Percentiles rank a stretch among this genome's conserved stretches.
Evolutionary conservation across 768 basidiomycete genomes (phyloP).

Genomic region (Grammothele lineata): DNA sequence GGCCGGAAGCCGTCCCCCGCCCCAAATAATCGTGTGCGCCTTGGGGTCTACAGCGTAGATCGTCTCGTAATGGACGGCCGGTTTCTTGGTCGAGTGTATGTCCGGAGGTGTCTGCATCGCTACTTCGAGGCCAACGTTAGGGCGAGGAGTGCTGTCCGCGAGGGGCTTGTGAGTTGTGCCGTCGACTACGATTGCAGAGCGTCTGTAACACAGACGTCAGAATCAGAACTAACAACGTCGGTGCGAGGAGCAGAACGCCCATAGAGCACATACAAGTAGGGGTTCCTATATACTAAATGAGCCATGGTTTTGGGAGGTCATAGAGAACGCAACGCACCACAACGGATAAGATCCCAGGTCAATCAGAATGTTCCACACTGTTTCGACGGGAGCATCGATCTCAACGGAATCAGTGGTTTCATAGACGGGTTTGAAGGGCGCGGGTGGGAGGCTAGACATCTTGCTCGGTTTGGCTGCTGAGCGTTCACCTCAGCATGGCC

Average conservation of each 20-base stretch:
- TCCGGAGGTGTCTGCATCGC: slow-evolving; percentile 56
- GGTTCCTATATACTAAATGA: slow-evolving; percentile 43
- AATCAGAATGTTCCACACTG: slow-evolving; percentile 56
- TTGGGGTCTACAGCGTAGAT: slow-evolving; percentile 28
- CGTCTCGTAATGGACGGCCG: not conserved
- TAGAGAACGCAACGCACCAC: slow-evolving; percentile 41
- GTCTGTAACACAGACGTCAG: slow-evolving; percentile 35
- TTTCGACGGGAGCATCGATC: slow-evolving; percentile 58
- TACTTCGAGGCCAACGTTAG: slow-evolving; percentile 45
- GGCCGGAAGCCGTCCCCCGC: slow-evolving; percentile 31
- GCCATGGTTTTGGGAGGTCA: too few species aligned
- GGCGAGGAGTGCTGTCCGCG: slow-evolving; percentile 42
- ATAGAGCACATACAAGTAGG: slow-evolving; percentile 49
- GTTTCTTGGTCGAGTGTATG: slow-evolving; percentile 3
- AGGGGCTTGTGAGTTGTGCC: slow-evolving; percentile 34
- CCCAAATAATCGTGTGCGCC: slow-evolving; percentile 57
- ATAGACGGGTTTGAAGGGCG: slow-evolving; percentile 41
- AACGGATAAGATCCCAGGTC: slow-evolving; percentile 59
- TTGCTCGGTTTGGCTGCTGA: not conserved
- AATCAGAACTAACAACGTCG: too few species aligned
- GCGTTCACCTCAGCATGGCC: too few species aligned
- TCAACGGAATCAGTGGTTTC: slow-evolving; percentile 38
- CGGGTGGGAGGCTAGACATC: slow-evolving; percentile 33
- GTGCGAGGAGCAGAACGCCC: slow-evolving; percentile 1
- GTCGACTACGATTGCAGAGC: slow-evolving; percentile 44